Conservation (phyloP, 2,329 filamentous ascomycete species). For the Pezicula carpinea region DNA sequence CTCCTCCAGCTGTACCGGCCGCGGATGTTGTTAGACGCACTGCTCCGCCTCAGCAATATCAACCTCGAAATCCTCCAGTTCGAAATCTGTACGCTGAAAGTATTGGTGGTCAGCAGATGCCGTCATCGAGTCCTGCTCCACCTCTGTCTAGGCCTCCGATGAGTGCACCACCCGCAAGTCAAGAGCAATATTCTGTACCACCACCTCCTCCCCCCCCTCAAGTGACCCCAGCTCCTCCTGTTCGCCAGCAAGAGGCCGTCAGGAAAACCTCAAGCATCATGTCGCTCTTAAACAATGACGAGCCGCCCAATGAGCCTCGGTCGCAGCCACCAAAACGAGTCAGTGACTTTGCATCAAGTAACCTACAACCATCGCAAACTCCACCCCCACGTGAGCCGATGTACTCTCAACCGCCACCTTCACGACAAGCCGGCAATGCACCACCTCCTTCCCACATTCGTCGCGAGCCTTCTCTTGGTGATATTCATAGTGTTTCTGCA, state of each 20-base stretch:
- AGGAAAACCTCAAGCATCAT: slow-evolving; percentile 61
- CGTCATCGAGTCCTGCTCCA: slow-evolving; percentile 20
- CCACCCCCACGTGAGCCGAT: slow-evolving; percentile 13
- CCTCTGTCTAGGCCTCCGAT: slow-evolving; percentile 18
- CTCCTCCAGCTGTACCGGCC: slow-evolving; percentile 8
- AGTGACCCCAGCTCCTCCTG: slow-evolving; percentile 35
- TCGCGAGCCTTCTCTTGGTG: slow-evolving; percentile 15
- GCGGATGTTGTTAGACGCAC: slow-evolving; percentile 18
- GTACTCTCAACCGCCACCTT: neutral
- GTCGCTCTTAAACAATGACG: slow-evolving; percentile 55
- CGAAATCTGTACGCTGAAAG: slow-evolving; percentile 22
- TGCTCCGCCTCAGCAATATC: slow-evolving; percentile 21
- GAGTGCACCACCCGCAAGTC: slow-evolving; percentile 20
- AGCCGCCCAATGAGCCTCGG: slow-evolving; percentile 42
- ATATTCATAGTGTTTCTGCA: slow-evolving; percentile 21
- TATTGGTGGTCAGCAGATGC: slow-evolving; percentile 15
- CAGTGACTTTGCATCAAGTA: slow-evolving; percentile 17
- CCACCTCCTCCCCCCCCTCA: slow-evolving; percentile 9
- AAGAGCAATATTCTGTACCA: slow-evolving; percentile 21
- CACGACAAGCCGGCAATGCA: neutral
- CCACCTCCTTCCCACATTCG: neutral
- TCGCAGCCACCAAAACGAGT: slow-evolving; percentile 32
- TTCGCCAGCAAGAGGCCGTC: slow-evolving; percentile 38
- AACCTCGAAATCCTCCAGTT: slow-evolving; percentile 19
- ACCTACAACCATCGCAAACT: slow-evolving; percentile 19